Conservation (phyloP, 805 yeast species). For the Kluyveromyces siamensis region DNA sequence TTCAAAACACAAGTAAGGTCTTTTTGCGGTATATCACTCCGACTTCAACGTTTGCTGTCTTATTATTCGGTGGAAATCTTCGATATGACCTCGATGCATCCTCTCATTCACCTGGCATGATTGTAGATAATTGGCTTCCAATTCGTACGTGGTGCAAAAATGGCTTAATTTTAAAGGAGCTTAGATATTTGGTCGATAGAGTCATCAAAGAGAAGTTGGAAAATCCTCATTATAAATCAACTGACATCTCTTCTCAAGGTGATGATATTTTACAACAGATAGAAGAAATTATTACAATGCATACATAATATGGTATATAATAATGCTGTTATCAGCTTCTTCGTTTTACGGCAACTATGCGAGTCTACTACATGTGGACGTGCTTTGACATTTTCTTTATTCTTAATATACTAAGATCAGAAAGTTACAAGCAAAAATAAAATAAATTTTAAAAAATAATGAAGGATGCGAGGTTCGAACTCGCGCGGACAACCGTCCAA, state of each 20-base stretch:
- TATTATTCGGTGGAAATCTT: constrained; percentile 76
- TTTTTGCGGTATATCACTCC: constrained; percentile 77
- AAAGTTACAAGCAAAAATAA: background rate
- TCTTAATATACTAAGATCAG: too few species aligned
- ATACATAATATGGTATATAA: background rate
- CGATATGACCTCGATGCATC: constrained; percentile 43
- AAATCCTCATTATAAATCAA: constrained; percentile 31
- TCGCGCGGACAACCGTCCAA: constrained; percentile 35
- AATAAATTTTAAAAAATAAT: constrained; percentile 13
- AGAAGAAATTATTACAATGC: constrained; percentile 28
- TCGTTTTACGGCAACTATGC: too few species aligned
- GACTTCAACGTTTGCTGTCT: constrained; percentile 55
- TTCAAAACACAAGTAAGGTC: constrained; percentile 56
- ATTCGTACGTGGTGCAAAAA: constrained; percentile 90
- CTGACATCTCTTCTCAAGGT: constrained; percentile 15
- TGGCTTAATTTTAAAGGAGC: constrained; percentile 70
- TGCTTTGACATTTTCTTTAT: too few species aligned
- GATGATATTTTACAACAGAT: constrained; percentile 34
- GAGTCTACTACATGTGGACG: too few species aligned
- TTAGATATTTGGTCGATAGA: constrained; percentile 57
- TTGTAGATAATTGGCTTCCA: constrained; percentile 84
- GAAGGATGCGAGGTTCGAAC: constrained; percentile 36
- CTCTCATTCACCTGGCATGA: constrained; percentile 68
- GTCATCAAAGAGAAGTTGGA: constrained; percentile 56
- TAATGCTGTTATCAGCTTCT: too few species aligned